These are phyloP conservation scores for Aureobasidium uvarum DNA, from an alignment of 2,329 filamentous ascomycete genomes.

Conservation along the genomic window DNA sequence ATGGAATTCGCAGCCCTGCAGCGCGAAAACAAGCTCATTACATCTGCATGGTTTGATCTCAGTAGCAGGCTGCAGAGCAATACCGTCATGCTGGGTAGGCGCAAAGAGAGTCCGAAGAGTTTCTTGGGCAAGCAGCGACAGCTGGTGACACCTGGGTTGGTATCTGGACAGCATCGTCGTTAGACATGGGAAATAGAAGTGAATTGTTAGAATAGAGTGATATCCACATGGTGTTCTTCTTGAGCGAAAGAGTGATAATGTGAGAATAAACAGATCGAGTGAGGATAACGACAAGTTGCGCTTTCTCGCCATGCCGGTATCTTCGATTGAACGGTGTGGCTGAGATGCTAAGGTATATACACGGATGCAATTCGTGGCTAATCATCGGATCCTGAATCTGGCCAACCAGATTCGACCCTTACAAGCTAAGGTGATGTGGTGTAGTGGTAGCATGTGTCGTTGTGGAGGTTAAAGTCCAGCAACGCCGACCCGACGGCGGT, in stretches of 20 bases:
- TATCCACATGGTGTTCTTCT: not conserved
- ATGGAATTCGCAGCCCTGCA: conserved; percentile 64
- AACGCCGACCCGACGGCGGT: conserved; percentile 28
- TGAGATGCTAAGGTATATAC: no score
- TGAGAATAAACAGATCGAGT: no score
- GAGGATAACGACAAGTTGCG: no score
- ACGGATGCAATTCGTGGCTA: not conserved
- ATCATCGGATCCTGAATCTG: conserved; percentile 25
- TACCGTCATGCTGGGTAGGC: conserved; percentile 72
- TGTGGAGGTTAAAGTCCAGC: conserved; percentile 20
- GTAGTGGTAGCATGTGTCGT: conserved; percentile 26
- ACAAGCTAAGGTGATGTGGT: conserved; percentile 24
- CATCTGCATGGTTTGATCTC: conserved; percentile 84
- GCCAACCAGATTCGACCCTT: conserved; percentile 22
- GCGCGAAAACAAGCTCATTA: conserved; percentile 74
- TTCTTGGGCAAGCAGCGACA: conserved; percentile 79
- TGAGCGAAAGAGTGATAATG: no score
- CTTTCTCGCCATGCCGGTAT: no score
- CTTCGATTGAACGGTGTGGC: no score
- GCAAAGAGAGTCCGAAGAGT: conserved; percentile 72
- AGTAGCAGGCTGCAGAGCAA: conserved; percentile 77
- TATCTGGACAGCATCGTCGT: conserved; percentile 19
- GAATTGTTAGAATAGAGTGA: not conserved
- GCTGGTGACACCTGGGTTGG: conserved; percentile 35
- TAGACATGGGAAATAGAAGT: not conserved